Base-by-base conservation (phyloP, 2,329 filamentous ascomycete species). In the Elsinoe batatas region DNA sequence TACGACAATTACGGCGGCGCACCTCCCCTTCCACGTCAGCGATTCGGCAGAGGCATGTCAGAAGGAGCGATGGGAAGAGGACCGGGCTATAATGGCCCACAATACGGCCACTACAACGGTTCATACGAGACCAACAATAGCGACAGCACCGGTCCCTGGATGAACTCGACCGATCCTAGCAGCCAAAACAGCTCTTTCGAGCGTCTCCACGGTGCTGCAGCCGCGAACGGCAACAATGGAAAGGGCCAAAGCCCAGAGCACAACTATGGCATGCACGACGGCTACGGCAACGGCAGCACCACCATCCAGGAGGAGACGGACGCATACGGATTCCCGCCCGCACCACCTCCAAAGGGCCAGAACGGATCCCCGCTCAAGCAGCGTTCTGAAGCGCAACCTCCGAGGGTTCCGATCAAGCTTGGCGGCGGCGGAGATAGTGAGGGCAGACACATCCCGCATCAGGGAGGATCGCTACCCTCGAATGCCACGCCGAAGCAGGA, bases 141-240 rank as follows among this genome's bases (percentile, higher is more conserved):
- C 62, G 82, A 84, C 60, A 82, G 75, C 54, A 75, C 76, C 54
- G 90, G 95, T 57, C 83, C 83, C 11, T 84, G 81, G 66, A 84
- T 83, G 56, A 91, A 93, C 69, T 84, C 85, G 61, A 95, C 89
- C 58, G 90, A 95, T 67, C 91, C 88, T 74, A 93, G 87, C 72
- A 95, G 90, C 66, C 87, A 95, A 67, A 95, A 95, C 72, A 94
- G 88, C 72, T 95, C 89, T 1, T 81, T 94, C 62, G 88, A 95
- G 67, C 84, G 88, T 59, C 75, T 83, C 35, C 79, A 79, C 63
- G 51, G 35, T 20, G 58, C 59, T 35, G 15, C 44, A 11, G 26
- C 26, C 32, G 47, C 32, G 13, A 13, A 18, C 11, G 59, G 56
- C 47, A 61, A 65, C 44, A 56, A 46, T 11, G 53, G 26, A 30